phyloP scores from a whole-genome alignment of 768 basidiomycete genomes.

The Termitomyces sp. region DNA sequence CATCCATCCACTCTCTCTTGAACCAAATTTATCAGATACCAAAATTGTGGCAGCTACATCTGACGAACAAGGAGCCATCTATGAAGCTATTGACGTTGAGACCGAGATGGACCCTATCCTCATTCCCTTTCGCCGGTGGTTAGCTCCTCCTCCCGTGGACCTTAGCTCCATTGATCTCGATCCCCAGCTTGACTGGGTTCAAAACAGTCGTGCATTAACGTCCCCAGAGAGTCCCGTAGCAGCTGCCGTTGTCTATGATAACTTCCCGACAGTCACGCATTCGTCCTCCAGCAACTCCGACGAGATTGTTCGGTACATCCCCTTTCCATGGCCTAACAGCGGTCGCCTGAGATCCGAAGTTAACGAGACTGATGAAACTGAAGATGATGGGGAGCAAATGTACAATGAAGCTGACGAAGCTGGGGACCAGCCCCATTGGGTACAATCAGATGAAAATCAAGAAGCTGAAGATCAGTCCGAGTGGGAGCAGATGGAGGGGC shows the following conservation, averaged over 20 bases:
- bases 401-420: neutral
- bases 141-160: neutral
- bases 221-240: neutral
- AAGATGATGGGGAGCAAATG: neutral
- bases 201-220: neutral
- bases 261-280: neutral
- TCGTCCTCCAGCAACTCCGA: neutral
- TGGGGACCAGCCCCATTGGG: neutral
- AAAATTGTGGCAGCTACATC: neutral
- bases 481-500: neutral
- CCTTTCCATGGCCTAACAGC: neutral
- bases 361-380: neutral
- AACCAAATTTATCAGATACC: neutral
- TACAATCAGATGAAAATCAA: neutral
- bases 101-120: neutral
- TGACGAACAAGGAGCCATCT: neutral
- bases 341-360: neutral
- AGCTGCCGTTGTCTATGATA: neutral
- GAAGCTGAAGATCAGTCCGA: neutral
- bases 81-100: neutral
- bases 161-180: neutral
- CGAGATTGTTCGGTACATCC: neutral
- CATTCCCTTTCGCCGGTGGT: neutral
- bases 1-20: neutral
- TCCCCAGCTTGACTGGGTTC: neutral